Evolutionary conservation across 805 yeast genomes (phyloP), one percentile per base, ranked within the genome.

Genomic region (Nematodospora valgi): DNA sequence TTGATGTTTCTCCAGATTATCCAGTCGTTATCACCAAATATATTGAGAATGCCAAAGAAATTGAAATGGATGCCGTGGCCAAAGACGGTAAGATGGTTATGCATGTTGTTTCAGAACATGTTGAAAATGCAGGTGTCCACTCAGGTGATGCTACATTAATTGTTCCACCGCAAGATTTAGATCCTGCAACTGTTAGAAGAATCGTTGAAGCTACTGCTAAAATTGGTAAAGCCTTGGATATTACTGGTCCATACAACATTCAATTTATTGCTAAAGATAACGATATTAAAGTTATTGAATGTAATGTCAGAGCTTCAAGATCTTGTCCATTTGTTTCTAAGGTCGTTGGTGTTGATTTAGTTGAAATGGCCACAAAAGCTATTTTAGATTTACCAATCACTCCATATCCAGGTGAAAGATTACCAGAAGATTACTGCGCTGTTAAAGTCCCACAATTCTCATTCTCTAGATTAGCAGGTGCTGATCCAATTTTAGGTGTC

Each of bases 61-160:
- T 91, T 54, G 98, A 91, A 67, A 89, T 91, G 93, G 98, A 91
- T 60, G 98, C 96, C 32, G 98, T 91, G 55, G 98, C 98, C 27
- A 78, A 77, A 59, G 86, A 91, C 54, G 98, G 98, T 64, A 79
- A 88, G 62, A 73, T 91, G 67, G 76, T 93, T 50, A 86, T 91
- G 88, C 98, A 91, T 61, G 98, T 88, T 58, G 96, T 91, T 40
- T 87, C 96, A 37, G 98, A 93, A 67, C 98, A 91, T 61, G 96
- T 93, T 47, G 98, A 91, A 70, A 91, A 91, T 58, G 98, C 98
- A 18, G 98, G 98, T 77, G 96, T 91, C 28, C 98, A 91, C 66
- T 91, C 98, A 34, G 98, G 98, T 74, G 98, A 91, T 65, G 98
- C 98, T 43, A 93, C 98, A 31, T 70, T 91, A 55, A 85, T 91